Percentiles rank a stretch among this genome's conserved stretches.
These are phyloP conservation scores for sweet orange (Citrus sinensis) DNA, from an alignment of 345 rosid species.

Conservation along the genomic window DNA sequence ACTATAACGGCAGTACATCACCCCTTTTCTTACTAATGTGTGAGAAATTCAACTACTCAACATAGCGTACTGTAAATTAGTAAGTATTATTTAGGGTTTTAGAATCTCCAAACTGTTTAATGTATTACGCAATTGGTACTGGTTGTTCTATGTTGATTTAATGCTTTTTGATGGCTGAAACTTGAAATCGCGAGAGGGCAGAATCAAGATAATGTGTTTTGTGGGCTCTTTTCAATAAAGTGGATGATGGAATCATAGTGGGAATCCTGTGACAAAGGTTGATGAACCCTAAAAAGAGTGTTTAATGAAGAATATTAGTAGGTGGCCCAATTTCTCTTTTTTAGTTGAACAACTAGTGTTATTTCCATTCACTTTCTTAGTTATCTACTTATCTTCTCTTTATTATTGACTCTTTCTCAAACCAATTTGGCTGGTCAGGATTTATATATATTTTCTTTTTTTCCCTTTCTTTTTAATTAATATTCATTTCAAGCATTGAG, in stretches of 20 bases:
- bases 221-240: slow-evolving; percentile 1
- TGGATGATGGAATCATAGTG: slow-evolving; percentile 19
- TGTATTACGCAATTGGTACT: background rate
- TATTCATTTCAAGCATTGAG: too few relatives aligned
- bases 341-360: background rate
- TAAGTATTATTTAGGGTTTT: background rate
- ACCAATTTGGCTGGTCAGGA: background rate
- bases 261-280: background rate
- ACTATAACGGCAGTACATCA: too few relatives aligned
- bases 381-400: background rate
- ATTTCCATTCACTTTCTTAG: background rate
- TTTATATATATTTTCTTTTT: background rate
- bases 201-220: background rate
- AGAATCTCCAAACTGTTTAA: background rate
- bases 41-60: too few relatives aligned
- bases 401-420: background rate
- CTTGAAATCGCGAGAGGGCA: background rate
- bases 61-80: background rate
- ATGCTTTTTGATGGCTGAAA: slow-evolving; percentile 1
- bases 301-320: slow-evolving; percentile 14
- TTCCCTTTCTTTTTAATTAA: background rate
- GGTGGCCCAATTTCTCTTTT: slow-evolving; percentile 16
- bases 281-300: background rate
- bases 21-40: too few relatives aligned
- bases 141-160: background rate